These are phyloP conservation scores for Ascoidea rubescens DNA, from an alignment of 805 yeast species.

Conservation along the genomic window DNA sequence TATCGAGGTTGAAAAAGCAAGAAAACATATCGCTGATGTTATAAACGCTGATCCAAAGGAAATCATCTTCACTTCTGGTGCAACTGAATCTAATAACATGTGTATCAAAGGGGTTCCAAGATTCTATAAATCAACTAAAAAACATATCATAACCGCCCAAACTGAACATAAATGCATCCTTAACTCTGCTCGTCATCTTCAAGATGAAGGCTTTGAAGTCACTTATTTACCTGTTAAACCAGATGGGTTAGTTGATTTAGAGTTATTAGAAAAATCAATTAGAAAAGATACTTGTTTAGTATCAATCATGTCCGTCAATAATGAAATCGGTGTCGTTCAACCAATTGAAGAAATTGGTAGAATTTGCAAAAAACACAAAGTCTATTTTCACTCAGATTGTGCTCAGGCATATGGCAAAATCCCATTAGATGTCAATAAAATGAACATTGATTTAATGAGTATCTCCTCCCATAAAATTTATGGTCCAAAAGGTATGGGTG, in stretches of 20 bases:
- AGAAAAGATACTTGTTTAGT: constrained; percentile 86
- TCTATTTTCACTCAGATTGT: constrained; percentile 94
- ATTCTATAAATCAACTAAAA: constrained; percentile 79
- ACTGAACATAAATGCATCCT: constrained; percentile 99
- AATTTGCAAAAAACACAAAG: constrained; percentile 74
- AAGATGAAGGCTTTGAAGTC: constrained; percentile 93
- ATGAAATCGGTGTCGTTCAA: constrained; percentile 96
- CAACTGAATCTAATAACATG: constrained; percentile 95
- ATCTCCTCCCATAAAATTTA: constrained; percentile 93
- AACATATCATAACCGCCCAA: constrained; percentile 88
- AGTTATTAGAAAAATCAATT: constrained; percentile 67
- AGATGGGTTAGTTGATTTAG: constrained; percentile 71
- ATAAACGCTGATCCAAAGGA: constrained; percentile 94
- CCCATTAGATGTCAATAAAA: constrained; percentile 81
- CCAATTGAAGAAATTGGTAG: constrained; percentile 89
- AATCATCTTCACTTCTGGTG: constrained; percentile 93
- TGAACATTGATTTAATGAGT: constrained; percentile 87
- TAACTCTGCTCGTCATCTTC: constrained; percentile 88
- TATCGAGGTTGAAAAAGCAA: constrained; percentile 75
- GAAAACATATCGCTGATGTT: constrained; percentile 68
- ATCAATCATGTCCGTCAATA: constrained; percentile 93
- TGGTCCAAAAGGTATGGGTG: constrained; percentile 98
- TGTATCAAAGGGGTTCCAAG: constrained; percentile 91
- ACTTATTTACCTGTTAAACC: constrained; percentile 77
- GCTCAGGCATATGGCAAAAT: constrained; percentile 97